Evolutionary conservation across 1,284 basidiomycete species (phyloP), one percentile per base, ranked within the genome.

Genomic region (Neonothopanus nambi): DNA sequence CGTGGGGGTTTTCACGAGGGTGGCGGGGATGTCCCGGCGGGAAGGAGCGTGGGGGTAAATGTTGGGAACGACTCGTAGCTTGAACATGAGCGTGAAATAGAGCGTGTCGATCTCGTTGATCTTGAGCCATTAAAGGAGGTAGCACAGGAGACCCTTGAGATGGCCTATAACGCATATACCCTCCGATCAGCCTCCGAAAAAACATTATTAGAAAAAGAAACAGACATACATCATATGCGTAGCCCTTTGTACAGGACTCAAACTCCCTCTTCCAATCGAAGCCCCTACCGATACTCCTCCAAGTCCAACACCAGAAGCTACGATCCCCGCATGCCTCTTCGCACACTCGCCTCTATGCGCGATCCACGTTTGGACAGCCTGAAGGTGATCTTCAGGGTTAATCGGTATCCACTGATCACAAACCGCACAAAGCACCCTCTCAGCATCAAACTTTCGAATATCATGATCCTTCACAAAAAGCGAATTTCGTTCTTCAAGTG

Each of bases 371-470:
- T 81, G 77, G 5, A 84, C 74, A 0, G 80, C 81, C 26, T 70
- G 68, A 50, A 73, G 67, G 56, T 83, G 80, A 61, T 84, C 80
- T 40, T 79, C 76, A 1, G 77, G 65, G 18, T 75, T 76, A 37
- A 87, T 69, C 12, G 70, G 57, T 21, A 89, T 65, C 87, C 87
- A 89, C 12, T 71, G 71, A 57, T 87, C 84, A 65, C 87, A 89
- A 42, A 77, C 70, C 53, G 79, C 80, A 61, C 87, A 90, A 0
- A 87, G 71, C 0, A 88, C 75, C 13, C 87, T 79, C 59, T 89
- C 85, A 4, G 79, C 74, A 51, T 90, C 87, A 63, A 85, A 85
- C 61, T 87, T 85, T 59, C 84, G 78, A 15, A 87, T 78, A 57
- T 83, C 78, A 0, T 82, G 79, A 62, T 90, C 87, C 42, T 80